Conservation (phyloP, 2,329 filamentous ascomycete genomes). For the Botrytis deweyae region DNA sequence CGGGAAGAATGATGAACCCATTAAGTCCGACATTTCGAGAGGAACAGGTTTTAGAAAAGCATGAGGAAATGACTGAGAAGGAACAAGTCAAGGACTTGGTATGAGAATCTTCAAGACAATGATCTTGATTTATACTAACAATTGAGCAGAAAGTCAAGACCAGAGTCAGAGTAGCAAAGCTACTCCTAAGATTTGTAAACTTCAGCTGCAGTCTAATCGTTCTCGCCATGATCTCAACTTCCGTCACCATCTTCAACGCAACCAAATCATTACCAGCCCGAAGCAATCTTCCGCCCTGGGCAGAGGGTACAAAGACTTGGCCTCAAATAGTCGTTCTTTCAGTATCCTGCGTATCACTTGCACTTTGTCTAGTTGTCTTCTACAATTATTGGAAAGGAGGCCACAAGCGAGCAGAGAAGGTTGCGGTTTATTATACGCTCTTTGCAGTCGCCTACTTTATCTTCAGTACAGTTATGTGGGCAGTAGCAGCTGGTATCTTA, state of each 20-base stretch:
- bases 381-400: constrained; percentile 85
- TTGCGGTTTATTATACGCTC: constrained; percentile 90
- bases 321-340: constrained; percentile 81
- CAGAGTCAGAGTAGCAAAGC: constrained; percentile 87
- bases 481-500: constrained; percentile 77
- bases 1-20: constrained; percentile 72
- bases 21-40: constrained; percentile 90
- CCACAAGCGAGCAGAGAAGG: constrained; percentile 85
- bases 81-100: constrained; percentile 83
- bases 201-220: constrained; percentile 97
- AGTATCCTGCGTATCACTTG: constrained; percentile 77
- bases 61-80: constrained; percentile 77
- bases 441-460: constrained; percentile 94
- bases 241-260: constrained; percentile 88
- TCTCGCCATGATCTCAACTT: constrained; percentile 83
- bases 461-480: constrained; percentile 91
- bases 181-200: constrained; percentile 91
- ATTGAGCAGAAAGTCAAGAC: constrained; percentile 79
- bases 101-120: background rate
- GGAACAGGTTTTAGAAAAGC: constrained; percentile 83
- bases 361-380: constrained; percentile 77
- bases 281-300: constrained; percentile 84
- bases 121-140: constrained; percentile 40
- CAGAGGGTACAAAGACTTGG: constrained; percentile 76
- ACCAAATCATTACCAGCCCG: constrained; percentile 72